phyloP scores from a whole-genome alignment of 169 alveolate species.

The Perkinsus chesapeaki region DNA sequence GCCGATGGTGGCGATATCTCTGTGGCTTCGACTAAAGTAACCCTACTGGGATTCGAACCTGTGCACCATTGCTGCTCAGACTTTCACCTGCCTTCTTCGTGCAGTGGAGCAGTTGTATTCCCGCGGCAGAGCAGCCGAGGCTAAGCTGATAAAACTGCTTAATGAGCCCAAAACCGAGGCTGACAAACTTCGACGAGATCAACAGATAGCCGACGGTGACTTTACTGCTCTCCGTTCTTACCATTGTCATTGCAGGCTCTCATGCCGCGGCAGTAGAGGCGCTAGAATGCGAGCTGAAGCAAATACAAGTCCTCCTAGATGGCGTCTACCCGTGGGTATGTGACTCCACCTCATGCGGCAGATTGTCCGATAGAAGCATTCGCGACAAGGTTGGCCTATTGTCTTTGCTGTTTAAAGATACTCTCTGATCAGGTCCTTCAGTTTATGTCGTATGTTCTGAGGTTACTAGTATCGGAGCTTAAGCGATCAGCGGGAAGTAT shows the following conservation, averaged over 20 bases:
- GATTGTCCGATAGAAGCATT: background rate
- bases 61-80: background rate
- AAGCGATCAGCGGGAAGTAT: background rate
- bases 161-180: background rate
- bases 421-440: background rate
- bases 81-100: background rate
- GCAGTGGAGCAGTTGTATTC: background rate
- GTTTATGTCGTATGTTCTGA: background rate
- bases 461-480: background rate
- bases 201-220: background rate
- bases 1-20: background rate
- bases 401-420: no score
- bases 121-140: background rate
- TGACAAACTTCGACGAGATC: background rate
- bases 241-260: background rate
- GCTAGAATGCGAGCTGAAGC: background rate
- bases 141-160: background rate
- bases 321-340: background rate
- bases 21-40: background rate
- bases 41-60: background rate
- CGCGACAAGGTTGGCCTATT: background rate
- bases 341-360: background rate
- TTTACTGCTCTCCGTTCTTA: background rate
- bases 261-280: background rate
- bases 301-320: background rate